Base-by-base conservation (phyloP, 768 basidiomycete genomes). In the Cystobasidium tubakii region DNA sequence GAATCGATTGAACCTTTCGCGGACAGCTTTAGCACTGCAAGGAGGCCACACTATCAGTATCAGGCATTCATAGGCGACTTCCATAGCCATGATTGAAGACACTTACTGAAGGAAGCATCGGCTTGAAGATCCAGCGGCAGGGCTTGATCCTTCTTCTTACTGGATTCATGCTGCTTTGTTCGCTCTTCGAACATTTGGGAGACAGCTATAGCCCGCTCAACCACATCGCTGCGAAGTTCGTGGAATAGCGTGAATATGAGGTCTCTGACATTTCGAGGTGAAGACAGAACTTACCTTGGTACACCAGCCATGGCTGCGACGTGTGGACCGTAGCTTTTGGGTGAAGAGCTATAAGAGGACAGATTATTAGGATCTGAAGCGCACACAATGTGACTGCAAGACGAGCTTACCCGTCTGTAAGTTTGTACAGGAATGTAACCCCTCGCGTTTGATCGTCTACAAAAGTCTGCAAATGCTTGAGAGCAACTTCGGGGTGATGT, bases 391-490 rank as follows among this genome's bases (percentile, higher is more conserved):
- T 80, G 62, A 82, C 79, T n/a, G 79, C 23, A 36, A 66, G 4
- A 44, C 17, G 12, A 19, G 17, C 81, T 21, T 13, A 42, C 73
- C 64, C 73, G n/a, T 76, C 73, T 21, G 62, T 86, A 36, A 98
- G 87, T 83, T 97, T 96, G 84, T 95, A 98, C 23, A 97, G 84
- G 84, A 97, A 98, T 23, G 84, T 54, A 76, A 90, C 93, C 83
- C 91, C 90, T 66, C 89, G 87, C 80, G 90, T 91, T 76, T 91
- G 90, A 64, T 97, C 92, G 77, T 97, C 91, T 7, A 98, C 89
- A 62, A 90, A 84, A 0, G 95, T 97, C 23, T 89, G 85, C 96
- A 99, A 97, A 81, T 96, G 88, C 89, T 95, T 95, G 70, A 88
- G 90, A 71, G 91, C 85, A 77, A 98, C 90, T 73, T 79, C 70